Conservation (phyloP, 139 green algal species). For the Chlorella sp. region DNA sequence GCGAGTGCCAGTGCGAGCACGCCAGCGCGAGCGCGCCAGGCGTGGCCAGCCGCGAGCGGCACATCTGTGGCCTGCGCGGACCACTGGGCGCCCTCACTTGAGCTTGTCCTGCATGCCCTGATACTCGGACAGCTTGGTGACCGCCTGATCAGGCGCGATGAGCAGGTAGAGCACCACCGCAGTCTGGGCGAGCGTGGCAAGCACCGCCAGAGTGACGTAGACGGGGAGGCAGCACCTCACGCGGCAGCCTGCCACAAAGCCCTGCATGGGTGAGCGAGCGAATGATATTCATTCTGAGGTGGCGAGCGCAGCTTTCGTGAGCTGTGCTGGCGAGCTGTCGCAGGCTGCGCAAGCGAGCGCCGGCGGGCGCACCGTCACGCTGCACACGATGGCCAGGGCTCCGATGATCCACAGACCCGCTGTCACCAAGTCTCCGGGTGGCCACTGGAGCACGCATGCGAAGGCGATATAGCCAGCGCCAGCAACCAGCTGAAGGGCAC, state of each 20-base stretch:
- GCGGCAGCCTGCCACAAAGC: conserved; percentile 15
- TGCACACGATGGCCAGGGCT: conserved; percentile 21
- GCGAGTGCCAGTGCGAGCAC: too few species aligned
- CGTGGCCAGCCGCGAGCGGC: too few species aligned
- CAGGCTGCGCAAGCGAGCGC: too few species aligned
- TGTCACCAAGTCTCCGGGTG: conserved; percentile 22
- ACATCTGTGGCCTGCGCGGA: too few species aligned
- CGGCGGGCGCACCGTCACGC: too few species aligned
- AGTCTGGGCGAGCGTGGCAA: conserved; percentile 18
- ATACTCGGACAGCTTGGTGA: conserved; percentile 9
- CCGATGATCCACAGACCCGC: conserved; percentile 32
- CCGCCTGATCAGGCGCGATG: conserved; percentile 29
- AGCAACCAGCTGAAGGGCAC: conserved; percentile 13
- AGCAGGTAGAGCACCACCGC: conserved; percentile 38
- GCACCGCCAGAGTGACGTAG: conserved; percentile 18
- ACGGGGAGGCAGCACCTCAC: conserved; percentile 33
- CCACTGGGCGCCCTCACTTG: conserved; percentile 16
- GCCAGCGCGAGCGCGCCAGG: too few species aligned
- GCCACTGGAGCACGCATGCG: conserved; percentile 14
- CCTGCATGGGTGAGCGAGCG: too few species aligned
- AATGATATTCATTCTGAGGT: too few species aligned
- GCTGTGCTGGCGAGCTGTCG: too few species aligned
- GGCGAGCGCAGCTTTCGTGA: too few species aligned
- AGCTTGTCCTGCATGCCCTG: neutral
- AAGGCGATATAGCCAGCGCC: conserved; percentile 24